Conservation (phyloP, 768 basidiomycete species). For the Fistulinella prunicolor region DNA sequence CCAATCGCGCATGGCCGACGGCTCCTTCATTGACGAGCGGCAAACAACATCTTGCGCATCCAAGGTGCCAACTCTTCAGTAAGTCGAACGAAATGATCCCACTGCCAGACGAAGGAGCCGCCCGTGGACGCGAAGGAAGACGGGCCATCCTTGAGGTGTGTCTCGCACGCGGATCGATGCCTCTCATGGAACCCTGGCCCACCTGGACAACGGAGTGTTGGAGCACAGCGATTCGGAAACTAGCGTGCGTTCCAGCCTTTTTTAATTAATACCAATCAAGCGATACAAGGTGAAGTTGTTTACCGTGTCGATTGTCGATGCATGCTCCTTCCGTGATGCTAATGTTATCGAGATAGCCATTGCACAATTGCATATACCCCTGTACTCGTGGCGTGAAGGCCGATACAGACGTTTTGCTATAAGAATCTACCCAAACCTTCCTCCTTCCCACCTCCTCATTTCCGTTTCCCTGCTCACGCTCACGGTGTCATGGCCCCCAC, state of each 20-base stretch:
- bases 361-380: background rate
- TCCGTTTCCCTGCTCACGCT: background rate
- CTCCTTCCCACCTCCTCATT: background rate
- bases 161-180: conserved; percentile 49
- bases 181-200: conserved; percentile 36
- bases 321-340: background rate
- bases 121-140: conserved; percentile 71
- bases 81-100: background rate
- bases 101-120: conserved; percentile 34
- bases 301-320: background rate
- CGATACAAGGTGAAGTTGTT: background rate
- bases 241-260: background rate
- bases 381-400: background rate
- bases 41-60: conserved; percentile 55
- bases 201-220: conserved; percentile 47
- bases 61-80: conserved; percentile 47
- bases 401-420: background rate
- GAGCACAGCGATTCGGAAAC: background rate
- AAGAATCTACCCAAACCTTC: background rate
- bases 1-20: background rate
- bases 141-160: conserved; percentile 61
- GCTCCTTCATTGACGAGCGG: conserved; percentile 26
- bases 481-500: background rate
- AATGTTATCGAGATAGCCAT: background rate
- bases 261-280: background rate